A percentile compares a stretch with the other conserved stretches of the same genome.
Evolutionary conservation across 345 rosid genomes (phyloP).

Genomic region (Psidium guajava): DNA sequence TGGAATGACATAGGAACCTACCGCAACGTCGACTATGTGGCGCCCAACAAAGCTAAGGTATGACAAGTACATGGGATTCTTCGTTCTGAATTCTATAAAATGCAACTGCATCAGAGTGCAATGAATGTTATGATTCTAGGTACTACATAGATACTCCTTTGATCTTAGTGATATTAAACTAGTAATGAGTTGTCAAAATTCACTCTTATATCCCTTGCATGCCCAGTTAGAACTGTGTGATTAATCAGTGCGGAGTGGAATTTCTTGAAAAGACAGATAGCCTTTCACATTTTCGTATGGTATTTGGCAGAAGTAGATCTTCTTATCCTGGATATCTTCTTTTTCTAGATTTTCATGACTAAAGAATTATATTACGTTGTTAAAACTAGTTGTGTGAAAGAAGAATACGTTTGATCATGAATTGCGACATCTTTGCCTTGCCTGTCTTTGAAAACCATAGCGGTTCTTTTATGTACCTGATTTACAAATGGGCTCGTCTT

Average conservation of each 20-base stretch:
- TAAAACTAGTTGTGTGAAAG: background rate
- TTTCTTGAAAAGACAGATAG: background rate
- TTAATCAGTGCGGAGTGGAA: background rate
- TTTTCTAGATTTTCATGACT: background rate
- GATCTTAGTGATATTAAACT: background rate
- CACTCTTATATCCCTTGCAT: background rate
- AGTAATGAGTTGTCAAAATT: background rate
- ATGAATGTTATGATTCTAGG: background rate
- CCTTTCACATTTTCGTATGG: background rate
- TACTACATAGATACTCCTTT: background rate
- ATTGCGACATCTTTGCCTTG: background rate
- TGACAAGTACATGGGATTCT: background rate
- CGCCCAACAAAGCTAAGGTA: conserved; percentile 99
- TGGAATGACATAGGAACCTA: conserved; percentile 97
- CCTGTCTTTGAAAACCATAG: background rate
- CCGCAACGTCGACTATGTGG: conserved; percentile 85
- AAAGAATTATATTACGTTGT: background rate
- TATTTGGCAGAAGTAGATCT: background rate
- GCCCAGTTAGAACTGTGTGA: background rate
- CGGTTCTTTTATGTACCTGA: background rate
- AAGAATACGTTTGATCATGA: background rate
- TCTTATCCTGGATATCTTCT: background rate
- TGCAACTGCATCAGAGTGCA: background rate
- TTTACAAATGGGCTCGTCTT: background rate
- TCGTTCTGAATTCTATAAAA: background rate